Base-by-base conservation (phyloP, 306 rosid species). In the Dicorynia guianensis region DNA sequence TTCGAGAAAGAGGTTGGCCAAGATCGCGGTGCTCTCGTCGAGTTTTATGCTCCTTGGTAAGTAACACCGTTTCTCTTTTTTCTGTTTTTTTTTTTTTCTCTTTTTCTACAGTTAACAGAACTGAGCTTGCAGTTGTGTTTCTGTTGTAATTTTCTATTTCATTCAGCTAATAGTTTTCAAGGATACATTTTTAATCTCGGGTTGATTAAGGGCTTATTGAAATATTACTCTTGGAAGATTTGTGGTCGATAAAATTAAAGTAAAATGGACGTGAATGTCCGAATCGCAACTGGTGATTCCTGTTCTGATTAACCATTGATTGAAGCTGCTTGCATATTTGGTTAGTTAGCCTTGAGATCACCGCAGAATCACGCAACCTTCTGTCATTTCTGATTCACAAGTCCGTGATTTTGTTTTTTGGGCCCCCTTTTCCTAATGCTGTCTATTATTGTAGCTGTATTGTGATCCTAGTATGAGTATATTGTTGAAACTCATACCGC, bases 31-130 rank as follows among this genome's bases (percentile, higher is more conserved):
- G 89, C 93, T 86, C 96, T 94, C 55, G 89, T 94, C 66, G 90
- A 94, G 86, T 94, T 94, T 80, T 94, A 94, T 71, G 97, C 97
- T 82, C 96, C 98, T 33, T 94, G 97, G 98, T 94, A 87, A 44
- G 36, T 14, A 14, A 38, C 11, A n/a, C 4, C 53, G 18, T 50
- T 42, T 19, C 20, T 35, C 38, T 6, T 19, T 48, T n/a, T n/a
- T n/a, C n/a, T n/a, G n/a, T n/a, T n/a, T n/a, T n/a, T n/a, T n/a
- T n/a, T n/a, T n/a, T n/a, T n/a, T n/a, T n/a, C n/a, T n/a, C n/a
- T n/a, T n/a, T n/a, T n/a, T n/a, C n/a, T n/a, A n/a, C n/a, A n/a
- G n/a, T n/a, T n/a, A n/a, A n/a, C n/a, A n/a, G n/a, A n/a, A n/a
- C n/a, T n/a, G n/a, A n/a, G n/a, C n/a, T n/a, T n/a, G n/a, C n/a